Base-by-base conservation (phyloP, 805 yeast species). In the Saitoella complicata region DNA sequence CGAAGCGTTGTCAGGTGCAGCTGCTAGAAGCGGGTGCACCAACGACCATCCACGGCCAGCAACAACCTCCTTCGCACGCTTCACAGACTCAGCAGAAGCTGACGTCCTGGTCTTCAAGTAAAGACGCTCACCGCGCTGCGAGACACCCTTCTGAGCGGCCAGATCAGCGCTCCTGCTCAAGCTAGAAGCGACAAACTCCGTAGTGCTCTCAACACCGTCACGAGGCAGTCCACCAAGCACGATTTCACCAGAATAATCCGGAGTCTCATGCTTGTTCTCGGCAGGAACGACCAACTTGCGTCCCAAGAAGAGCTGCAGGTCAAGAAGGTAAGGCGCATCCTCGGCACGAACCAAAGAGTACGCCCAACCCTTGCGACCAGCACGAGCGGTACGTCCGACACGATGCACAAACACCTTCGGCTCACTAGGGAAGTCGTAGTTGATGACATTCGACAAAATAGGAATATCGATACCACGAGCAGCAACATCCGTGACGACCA, bases 361-460 rank as follows among this genome's bases (percentile, higher is more conserved):
- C 0, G 98, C 99, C 94, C 96, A 86, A 58, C 99, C 99, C 54
- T 73, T 76, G 59, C 85, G 80, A 59, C 99, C 99, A 6, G 98
- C 98, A 72, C 99, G 81, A 7, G 98, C 99, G 40, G 99, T 91
- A 72, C 99, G 79, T 62, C 99, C 99, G 40, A 91, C 97, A 65
- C 99, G 77, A 64, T 91, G 99, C 45, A 91, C 74, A 62, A 91
- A 91, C 47, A 88, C 81, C 62, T 93, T 91, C 4, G 96, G 85
- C 1, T 93, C 79, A 1, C 85, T 80, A 7, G 97, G 97, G 48
- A 91, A 69, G 1, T 95, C 76, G 62, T 74, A 91, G 61, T 91
- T 91, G 53, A 91, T 72, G 44, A 91, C 99, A 58, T 93, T 87
- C 5, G 97, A 95, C 58, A 91, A 72, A 46, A 91, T 78, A 0